phyloP scores from a whole-genome alignment of 2,329 filamentous ascomycete species.

The Penicillium hesseltinei region DNA sequence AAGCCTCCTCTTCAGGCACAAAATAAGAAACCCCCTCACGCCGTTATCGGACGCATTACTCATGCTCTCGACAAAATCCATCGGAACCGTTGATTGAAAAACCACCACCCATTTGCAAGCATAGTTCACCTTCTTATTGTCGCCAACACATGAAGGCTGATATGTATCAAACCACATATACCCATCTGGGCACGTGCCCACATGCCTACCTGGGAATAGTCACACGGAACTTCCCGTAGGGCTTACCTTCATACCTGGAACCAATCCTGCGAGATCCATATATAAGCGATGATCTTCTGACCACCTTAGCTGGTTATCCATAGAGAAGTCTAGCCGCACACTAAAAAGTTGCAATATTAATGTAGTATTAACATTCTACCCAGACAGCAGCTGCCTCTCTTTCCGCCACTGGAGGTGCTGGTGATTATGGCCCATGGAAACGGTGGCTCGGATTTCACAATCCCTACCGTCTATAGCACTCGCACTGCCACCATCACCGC shows the following conservation, averaged over 20 bases:
- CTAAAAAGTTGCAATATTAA: neutral
- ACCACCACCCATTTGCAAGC: neutral
- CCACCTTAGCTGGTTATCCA: neutral
- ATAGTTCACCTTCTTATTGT: neutral
- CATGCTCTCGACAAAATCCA: neutral
- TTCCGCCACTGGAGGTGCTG: too few species aligned
- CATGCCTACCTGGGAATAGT: neutral
- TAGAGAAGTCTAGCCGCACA: neutral
- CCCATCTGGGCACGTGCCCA: neutral
- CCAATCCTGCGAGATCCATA: neutral
- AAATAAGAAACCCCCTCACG: neutral
- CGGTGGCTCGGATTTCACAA: too few species aligned
- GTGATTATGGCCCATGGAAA: too few species aligned
- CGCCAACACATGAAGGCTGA: neutral
- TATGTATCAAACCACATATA: neutral
- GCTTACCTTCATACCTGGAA: neutral
- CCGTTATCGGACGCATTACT: neutral
- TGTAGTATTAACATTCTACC: neutral
- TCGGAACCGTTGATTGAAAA: neutral
- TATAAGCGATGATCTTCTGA: neutral
- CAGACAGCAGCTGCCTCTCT: too few species aligned
- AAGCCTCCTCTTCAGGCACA: neutral
- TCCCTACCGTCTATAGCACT: conserved; percentile 1
- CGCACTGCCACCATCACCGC: conserved; percentile 26
- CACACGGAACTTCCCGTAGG: neutral